These are phyloP conservation scores for Termitomyces sp. DNA, from an alignment of 1,284 basidiomycete species.

Conservation along the genomic window DNA sequence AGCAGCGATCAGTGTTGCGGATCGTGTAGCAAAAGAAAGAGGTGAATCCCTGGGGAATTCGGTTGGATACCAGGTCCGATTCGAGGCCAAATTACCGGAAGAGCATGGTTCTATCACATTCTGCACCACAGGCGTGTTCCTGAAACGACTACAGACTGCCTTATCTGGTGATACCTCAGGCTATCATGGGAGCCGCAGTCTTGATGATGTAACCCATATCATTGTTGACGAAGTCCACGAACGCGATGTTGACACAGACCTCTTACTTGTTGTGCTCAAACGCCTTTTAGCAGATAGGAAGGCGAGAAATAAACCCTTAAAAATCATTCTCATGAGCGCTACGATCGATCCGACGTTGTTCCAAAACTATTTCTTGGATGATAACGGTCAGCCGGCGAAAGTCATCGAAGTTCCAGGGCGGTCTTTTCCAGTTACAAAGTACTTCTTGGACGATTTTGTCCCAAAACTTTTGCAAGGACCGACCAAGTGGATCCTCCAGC, in stretches of 20 bases:
- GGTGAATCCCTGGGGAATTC: slow-evolving; percentile 70
- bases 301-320: slow-evolving; percentile 72
- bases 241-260: slow-evolving; percentile 91
- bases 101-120: slow-evolving; percentile 87
- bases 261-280: slow-evolving; percentile 89
- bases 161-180: slow-evolving; percentile 37
- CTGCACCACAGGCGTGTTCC: slow-evolving; percentile 91
- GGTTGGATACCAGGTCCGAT: slow-evolving; percentile 92
- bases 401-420: slow-evolving; percentile 90
- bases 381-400: slow-evolving; percentile 58
- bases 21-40: slow-evolving; percentile 89
- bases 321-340: slow-evolving; percentile 92
- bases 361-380: slow-evolving; percentile 79
- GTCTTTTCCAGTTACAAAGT: slow-evolving; percentile 82
- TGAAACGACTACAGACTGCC: slow-evolving; percentile 82
- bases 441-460: slow-evolving; percentile 81
- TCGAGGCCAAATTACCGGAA: slow-evolving; percentile 79
- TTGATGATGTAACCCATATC: slow-evolving; percentile 88
- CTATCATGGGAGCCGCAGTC: slow-evolving; percentile 33
- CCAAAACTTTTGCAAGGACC: slow-evolving; percentile 43
- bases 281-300: slow-evolving; percentile 77
- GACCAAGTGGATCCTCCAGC: slow-evolving; percentile 65
- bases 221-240: slow-evolving; percentile 97
- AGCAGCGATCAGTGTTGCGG: slow-evolving; percentile 90
- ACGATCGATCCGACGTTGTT: slow-evolving; percentile 91